Evolutionary conservation across 2,329 filamentous ascomycete genomes (phyloP).

Genomic region (Epicoccum sorghinum): DNA sequence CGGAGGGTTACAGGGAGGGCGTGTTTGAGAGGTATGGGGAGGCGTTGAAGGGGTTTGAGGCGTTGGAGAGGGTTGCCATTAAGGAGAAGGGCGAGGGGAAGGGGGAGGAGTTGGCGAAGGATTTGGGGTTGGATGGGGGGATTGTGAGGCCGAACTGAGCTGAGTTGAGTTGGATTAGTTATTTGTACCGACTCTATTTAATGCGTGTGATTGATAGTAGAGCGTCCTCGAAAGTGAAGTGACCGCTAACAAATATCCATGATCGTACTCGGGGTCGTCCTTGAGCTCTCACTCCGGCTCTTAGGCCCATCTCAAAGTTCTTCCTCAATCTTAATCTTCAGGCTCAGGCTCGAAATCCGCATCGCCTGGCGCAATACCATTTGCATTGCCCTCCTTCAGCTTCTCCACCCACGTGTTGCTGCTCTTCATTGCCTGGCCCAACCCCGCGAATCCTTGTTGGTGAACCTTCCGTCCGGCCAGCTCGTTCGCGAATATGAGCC

Average conservation of each 20-base stretch:
- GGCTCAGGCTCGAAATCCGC: no score
- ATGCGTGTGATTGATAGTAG: no score
- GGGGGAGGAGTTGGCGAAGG: not conserved
- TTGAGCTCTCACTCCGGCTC: no score
- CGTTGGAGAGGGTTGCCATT: conserved; percentile 74
- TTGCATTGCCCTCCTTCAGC: not conserved
- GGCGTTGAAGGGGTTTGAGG: conserved; percentile 76
- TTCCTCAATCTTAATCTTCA: not conserved
- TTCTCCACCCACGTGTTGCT: not conserved
- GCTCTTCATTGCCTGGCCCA: conserved; percentile 16
- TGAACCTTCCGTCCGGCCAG: conserved; percentile 72
- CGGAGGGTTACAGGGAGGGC: conserved; percentile 76
- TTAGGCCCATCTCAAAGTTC: no score
- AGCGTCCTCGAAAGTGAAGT: no score
- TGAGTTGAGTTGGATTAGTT: not conserved
- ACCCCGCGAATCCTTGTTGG: conserved; percentile 64
- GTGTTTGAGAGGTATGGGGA: conserved; percentile 79
- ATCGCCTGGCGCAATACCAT: no score
- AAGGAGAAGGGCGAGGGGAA: conserved; percentile 39
- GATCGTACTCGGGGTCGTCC: no score
- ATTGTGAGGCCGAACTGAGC: not conserved
- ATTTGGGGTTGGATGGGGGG: not conserved
- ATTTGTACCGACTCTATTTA: no score
- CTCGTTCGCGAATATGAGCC: conserved; percentile 66
- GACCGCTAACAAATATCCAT: no score